Evolutionary conservation across 2,329 filamentous ascomycete genomes (phyloP), one percentile per base, ranked within the genome.

Genomic region (Geoglossum cookeanum): DNA sequence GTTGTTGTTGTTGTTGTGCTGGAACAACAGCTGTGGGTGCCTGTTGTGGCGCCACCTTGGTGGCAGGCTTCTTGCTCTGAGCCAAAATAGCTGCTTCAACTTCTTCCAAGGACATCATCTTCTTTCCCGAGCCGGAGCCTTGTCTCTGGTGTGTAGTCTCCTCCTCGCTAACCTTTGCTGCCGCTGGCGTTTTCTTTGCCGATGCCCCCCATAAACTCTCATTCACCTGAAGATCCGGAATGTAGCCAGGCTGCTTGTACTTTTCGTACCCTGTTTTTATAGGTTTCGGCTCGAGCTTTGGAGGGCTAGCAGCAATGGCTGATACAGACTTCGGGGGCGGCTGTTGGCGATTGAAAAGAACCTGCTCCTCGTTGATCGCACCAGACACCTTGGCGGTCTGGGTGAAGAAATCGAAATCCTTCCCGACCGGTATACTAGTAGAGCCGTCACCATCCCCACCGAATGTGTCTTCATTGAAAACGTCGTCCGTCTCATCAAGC

Each of bases 381-480:
- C 83, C 78, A 22, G 89, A 78, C 45, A 95, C 86, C 70, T 90
- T 82, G 58, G 90, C 90, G 5, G 92, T 98, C 66, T 87, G 83
- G 45, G 90, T 90, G 62, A 94, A 94, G 71, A 97, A 98, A 69
- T 98, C 92, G 65, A 97, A 97, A 70, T 98, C 91, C 68, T 87
- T 94, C 66, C 90, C 90, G 59, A 92, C 80, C 9, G 74, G 65
- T 63, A 76, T 69, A 64, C 72, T 68, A 37, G 70, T 71, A 33
- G 75, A 72, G 39, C 69, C 71, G 58, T 67, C 67, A 37, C 69
- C 71, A 58, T 74, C 77, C 58, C 70, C 71, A 59, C 79, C 87
- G 67, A 98, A 98, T 1, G 92, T 98, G 68, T 97, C 92, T 65
- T 97, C 88, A 70, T 98, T 98, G 76, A 96, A 88, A 55, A 79